phyloP scores from a whole-genome alignment of 768 basidiomycete species.

The Mycena albidolilacea region DNA sequence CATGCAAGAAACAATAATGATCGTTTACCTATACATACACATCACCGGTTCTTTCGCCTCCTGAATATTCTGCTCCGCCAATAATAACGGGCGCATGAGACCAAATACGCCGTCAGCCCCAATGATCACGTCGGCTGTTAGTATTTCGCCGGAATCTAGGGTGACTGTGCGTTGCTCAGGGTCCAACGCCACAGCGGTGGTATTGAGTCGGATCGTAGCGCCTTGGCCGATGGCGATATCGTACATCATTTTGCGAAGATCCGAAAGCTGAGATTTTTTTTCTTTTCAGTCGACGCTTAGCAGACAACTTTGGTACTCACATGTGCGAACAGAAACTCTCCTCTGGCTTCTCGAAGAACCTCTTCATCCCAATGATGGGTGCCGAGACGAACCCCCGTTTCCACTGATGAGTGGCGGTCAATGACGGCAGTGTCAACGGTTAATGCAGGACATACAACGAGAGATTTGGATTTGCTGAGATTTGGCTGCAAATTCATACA shows the following conservation, averaged over 20 bases:
- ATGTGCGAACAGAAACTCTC: constrained; percentile 46
- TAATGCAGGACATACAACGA: constrained; percentile 35
- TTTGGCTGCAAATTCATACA: constrained; percentile 40
- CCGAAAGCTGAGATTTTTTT: constrained; percentile 59
- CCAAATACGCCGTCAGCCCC: constrained; percentile 70
- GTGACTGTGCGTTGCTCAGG: constrained; percentile 48
- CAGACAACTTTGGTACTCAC: neutral
- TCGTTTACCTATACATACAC: constrained; percentile 61
- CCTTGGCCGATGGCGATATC: constrained; percentile 61
- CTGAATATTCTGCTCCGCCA: constrained; percentile 48
- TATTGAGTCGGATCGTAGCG: constrained; percentile 56
- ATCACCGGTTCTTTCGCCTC: constrained; percentile 39
- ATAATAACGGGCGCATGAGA: constrained; percentile 51
- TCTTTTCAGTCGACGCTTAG: neutral
- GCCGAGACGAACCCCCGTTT: constrained; percentile 66
- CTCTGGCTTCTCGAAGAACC: constrained; percentile 61
- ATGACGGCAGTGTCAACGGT: neutral
- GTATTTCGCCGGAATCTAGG: constrained; percentile 56
- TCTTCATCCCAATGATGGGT: constrained; percentile 67
- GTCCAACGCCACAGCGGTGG: constrained; percentile 50
- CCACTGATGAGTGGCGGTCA: constrained; percentile 52
- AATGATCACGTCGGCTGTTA: constrained; percentile 67
- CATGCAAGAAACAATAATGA: no score
- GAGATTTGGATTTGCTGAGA: constrained; percentile 46
- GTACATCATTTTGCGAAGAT: constrained; percentile 66